Conservation (phyloP, 1,284 basidiomycete genomes). For the Peniophora sp. region DNA sequence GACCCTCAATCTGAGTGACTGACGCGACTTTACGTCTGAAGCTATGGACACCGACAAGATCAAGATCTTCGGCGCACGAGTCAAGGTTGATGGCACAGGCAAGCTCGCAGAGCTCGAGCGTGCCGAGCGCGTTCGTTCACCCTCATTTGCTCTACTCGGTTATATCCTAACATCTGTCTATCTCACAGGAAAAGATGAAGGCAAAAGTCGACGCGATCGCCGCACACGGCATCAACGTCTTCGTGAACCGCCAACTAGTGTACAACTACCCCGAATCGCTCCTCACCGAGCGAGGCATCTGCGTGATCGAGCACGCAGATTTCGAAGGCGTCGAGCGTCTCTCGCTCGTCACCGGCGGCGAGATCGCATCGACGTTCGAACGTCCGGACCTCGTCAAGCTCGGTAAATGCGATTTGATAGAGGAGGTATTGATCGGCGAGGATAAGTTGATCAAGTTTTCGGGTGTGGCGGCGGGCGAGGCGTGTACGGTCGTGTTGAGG, state of each 20-base stretch:
- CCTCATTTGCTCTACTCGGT: not conserved
- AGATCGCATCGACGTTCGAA: constrained; percentile 96
- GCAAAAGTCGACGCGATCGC: constrained; percentile 95
- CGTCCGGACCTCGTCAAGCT: constrained; percentile 91
- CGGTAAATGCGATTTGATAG: constrained; percentile 90
- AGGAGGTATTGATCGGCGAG: constrained; percentile 99
- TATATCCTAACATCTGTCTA: not conserved
- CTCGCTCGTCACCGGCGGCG: constrained; percentile 95
- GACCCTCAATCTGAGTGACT: constrained; percentile 3
- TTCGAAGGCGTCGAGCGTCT: constrained; percentile 98
- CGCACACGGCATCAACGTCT: constrained; percentile 92
- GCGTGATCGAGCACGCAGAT: constrained; percentile 98
- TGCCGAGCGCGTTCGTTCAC: constrained; percentile 61
- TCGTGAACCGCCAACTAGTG: constrained; percentile 97
- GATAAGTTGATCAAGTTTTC: constrained; percentile 99
- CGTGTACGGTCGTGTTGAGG: constrained; percentile 97
- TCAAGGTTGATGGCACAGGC: constrained; percentile 93
- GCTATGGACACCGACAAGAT: constrained; percentile 99
- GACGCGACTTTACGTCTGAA: too few relatives aligned
- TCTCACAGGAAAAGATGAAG: constrained; percentile 94
- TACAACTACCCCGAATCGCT: constrained; percentile 99
- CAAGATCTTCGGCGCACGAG: constrained; percentile 96
- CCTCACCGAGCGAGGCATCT: constrained; percentile 88
- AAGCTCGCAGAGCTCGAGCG: constrained; percentile 98
- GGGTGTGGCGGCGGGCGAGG: constrained; percentile 94